A percentile compares a stretch with the other conserved stretches of the same genome.
Evolutionary conservation across 1,284 basidiomycete species (phyloP).

Genomic region (Phellopilus nigrolimitatus): DNA sequence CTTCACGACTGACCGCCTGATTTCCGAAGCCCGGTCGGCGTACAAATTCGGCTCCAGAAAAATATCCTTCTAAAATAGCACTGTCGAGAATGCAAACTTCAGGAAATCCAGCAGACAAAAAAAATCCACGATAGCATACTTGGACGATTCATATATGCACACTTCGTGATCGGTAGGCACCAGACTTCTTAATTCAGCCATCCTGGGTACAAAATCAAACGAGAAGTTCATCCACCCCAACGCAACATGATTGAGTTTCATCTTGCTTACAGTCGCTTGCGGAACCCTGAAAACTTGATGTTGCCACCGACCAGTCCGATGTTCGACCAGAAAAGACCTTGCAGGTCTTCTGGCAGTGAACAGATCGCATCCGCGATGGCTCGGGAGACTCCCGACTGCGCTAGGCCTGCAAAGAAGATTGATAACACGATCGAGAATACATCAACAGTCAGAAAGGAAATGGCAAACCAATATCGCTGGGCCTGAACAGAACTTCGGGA

Average conservation of each 20-base stretch:
- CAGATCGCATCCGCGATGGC: conserved; percentile 74
- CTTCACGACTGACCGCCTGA: conserved; percentile 63
- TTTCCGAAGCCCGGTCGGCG: conserved; percentile 42
- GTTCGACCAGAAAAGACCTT: conserved; percentile 92
- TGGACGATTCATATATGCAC: conserved; percentile 60
- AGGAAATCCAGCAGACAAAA: too few species aligned
- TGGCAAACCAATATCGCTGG: conserved; percentile 77
- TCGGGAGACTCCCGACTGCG: conserved; percentile 74
- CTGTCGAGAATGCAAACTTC: conserved; percentile 35
- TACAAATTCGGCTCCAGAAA: conserved; percentile 59
- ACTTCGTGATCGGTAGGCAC: conserved; percentile 77
- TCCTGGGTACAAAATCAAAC: conserved; percentile 32
- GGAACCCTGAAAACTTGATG: conserved; percentile 71
- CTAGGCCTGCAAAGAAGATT: conserved; percentile 53
- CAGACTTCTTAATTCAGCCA: conserved; percentile 68
- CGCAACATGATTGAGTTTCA: too few species aligned
- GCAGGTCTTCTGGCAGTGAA: conserved; percentile 69
- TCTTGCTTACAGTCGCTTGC: conserved; percentile 72
- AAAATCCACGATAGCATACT: conserved; percentile 52
- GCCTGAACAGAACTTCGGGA: conserved; percentile 85
- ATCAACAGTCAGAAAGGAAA: conserved; percentile 22
- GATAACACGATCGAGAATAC: conserved; percentile 1
- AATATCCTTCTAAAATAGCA: conserved; percentile 71
- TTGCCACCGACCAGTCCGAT: conserved; percentile 87
- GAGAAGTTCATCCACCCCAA: neutral